A percentile compares a stretch with the other conserved stretches of the same genome.
Evolutionary conservation across 495 filamentous ascomycete genomes (phyloP).

Genomic region (Jackrogersella minutella): DNA sequence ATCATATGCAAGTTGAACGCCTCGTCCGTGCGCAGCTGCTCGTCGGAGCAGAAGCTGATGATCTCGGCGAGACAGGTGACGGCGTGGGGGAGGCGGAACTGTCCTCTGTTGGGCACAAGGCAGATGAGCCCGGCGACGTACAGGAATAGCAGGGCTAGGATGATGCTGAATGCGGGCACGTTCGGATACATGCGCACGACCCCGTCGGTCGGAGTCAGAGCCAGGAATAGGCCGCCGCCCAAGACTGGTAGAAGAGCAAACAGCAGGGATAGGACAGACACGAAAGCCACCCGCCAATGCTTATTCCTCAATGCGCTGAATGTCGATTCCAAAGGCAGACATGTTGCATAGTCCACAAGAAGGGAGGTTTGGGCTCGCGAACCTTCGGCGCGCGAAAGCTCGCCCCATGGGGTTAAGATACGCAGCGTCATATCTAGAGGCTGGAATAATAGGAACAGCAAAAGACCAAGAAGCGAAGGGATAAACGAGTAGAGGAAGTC

Average conservation of each 20-base stretch:
- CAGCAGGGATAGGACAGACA: slow-evolving; percentile 70
- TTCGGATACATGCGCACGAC: slow-evolving; percentile 73
- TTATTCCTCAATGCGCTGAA: slow-evolving; percentile 67
- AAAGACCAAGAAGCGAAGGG: slow-evolving; percentile 75
- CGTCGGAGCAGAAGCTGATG: slow-evolving; percentile 76
- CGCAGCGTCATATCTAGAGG: slow-evolving; percentile 78
- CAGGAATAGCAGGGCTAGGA: slow-evolving; percentile 72
- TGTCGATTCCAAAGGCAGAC: slow-evolving; percentile 69
- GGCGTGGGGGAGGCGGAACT: slow-evolving; percentile 72
- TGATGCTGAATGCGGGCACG: slow-evolving; percentile 71
- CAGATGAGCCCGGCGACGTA: slow-evolving; percentile 61
- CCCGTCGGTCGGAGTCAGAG: slow-evolving; percentile 65
- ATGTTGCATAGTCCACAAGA: slow-evolving; percentile 74
- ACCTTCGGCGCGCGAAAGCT: slow-evolving; percentile 64
- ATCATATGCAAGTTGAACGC: slow-evolving; percentile 57
- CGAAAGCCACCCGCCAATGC: slow-evolving; percentile 74
- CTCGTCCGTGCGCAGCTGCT: slow-evolving; percentile 71
- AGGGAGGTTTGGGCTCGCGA: slow-evolving; percentile 72
- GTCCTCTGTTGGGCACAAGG: slow-evolving; percentile 62
- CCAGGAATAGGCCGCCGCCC: slow-evolving; percentile 81
- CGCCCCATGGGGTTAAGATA: slow-evolving; percentile 76
- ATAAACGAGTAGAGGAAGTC: slow-evolving; percentile 91
- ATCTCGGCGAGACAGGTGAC: slow-evolving; percentile 76
- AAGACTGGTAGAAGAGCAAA: slow-evolving; percentile 76
- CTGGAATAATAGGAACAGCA: slow-evolving; percentile 80